These are phyloP conservation scores for Phytophthora idaei DNA, from an alignment of 352 stramenopile genomes.

Conservation along the genomic window DNA sequence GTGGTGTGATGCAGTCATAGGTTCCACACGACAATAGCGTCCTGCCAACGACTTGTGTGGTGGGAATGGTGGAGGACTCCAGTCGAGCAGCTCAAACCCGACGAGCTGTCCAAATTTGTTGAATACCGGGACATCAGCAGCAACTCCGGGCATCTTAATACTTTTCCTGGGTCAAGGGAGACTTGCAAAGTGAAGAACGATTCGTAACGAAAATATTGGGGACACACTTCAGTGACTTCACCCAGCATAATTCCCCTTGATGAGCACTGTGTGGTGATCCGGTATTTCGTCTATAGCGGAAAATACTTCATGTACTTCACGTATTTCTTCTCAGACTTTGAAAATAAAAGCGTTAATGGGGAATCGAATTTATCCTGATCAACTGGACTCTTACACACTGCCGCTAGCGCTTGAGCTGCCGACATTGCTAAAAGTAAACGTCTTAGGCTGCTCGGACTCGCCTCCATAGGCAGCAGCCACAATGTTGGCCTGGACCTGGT, in stretches of 20 bases:
- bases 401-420: conserved; percentile 1
- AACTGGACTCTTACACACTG: not conserved
- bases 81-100: conserved; percentile 11
- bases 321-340: too few relatives aligned
- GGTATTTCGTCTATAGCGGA: too few relatives aligned
- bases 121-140: not conserved
- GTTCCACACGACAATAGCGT: conserved; percentile 26
- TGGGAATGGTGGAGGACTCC: conserved; percentile 14
- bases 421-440: conserved; percentile 16
- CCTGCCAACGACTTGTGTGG: conserved; percentile 4
- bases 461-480: conserved; percentile 21
- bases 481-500: conserved; percentile 24
- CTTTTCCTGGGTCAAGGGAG: too few relatives aligned
- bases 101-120: conserved; percentile 24
- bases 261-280: too few relatives aligned
- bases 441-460: conserved; percentile 5
- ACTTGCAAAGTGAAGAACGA: too few relatives aligned
- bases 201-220: too few relatives aligned
- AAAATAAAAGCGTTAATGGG: too few relatives aligned
- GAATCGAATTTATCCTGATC: too few relatives aligned
- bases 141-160: not conserved
- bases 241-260: too few relatives aligned
- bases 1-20: conserved; percentile 12
- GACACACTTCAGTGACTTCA: too few relatives aligned
- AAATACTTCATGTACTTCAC: too few relatives aligned